Conservation (phyloP, 768 basidiomycete genomes). For the Sporobolomyces phaffii region DNA sequence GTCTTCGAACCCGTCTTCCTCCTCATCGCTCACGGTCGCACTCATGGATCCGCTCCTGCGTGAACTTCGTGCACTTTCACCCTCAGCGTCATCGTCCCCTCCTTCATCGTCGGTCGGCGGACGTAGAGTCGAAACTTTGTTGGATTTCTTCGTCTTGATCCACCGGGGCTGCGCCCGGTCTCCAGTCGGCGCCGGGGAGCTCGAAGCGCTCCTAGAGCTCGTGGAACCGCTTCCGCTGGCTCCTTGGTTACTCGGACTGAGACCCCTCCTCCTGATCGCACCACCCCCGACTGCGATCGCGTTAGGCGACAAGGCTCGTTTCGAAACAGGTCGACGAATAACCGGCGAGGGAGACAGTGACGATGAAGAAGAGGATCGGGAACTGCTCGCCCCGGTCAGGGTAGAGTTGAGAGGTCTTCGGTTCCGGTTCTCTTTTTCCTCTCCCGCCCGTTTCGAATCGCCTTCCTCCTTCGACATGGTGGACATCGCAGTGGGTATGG, state of each 20-base stretch:
- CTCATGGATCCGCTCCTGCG: conserved; percentile 4
- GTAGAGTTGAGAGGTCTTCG: neutral
- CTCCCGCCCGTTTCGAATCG: neutral
- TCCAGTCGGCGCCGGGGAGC: neutral
- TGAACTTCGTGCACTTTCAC: neutral
- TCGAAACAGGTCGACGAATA: neutral
- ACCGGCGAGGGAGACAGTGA: conserved; percentile 12
- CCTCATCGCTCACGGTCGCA: neutral
- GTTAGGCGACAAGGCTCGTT: neutral
- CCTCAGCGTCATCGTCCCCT: neutral
- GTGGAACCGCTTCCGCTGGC: neutral
- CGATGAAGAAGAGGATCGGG: neutral
- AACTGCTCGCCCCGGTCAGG: neutral
- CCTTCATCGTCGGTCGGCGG: neutral
- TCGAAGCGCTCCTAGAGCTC: neutral
- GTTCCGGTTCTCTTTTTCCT: neutral
- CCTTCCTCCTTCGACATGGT: neutral
- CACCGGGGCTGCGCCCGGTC: neutral
- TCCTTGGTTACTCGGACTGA: neutral
- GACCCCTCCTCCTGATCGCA: neutral
- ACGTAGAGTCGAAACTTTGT: neutral
- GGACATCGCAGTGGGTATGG: too few relatives aligned
- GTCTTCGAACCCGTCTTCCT: neutral
- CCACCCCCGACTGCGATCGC: neutral
- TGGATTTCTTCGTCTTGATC: conserved; percentile 3